Evolutionary conservation across 768 basidiomycete species (phyloP).

Genomic region (Coprinellus micaceus): DNA sequence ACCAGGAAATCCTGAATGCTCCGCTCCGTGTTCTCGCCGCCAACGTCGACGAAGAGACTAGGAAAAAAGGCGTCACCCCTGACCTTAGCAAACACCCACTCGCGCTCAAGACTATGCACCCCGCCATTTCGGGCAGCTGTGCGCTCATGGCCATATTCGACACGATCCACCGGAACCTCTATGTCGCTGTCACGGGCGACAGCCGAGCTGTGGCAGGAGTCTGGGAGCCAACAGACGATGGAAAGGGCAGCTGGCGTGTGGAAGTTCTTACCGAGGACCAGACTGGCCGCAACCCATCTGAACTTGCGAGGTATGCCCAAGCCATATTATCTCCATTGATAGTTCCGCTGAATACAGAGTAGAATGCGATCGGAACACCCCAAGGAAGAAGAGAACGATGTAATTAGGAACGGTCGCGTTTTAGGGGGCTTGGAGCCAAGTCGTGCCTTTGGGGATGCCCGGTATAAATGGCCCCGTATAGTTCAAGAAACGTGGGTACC

Average conservation of each 20-base stretch:
- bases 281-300: slow-evolving; percentile 86
- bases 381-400: slow-evolving; percentile 61
- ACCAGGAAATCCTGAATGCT: slow-evolving; percentile 75
- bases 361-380: slow-evolving; percentile 87
- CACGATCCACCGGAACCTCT: slow-evolving; percentile 74
- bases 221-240: slow-evolving; percentile 68
- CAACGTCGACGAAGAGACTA: slow-evolving; percentile 47
- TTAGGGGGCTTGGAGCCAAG: slow-evolving; percentile 86
- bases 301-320: slow-evolving; percentile 66
- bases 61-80: slow-evolving; percentile 51
- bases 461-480: slow-evolving; percentile 81
- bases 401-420: slow-evolving; percentile 77
- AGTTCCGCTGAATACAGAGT: slow-evolving; percentile 45
- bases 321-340: background rate
- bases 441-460: slow-evolving; percentile 84
- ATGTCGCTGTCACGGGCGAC: slow-evolving; percentile 91
- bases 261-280: slow-evolving; percentile 96
- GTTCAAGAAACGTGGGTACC: slow-evolving; percentile 64
- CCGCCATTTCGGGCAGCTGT: slow-evolving; percentile 89
- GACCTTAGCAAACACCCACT: slow-evolving; percentile 71
- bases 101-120: slow-evolving; percentile 67
- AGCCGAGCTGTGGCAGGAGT: slow-evolving; percentile 94
- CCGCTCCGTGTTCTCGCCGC: slow-evolving; percentile 70
- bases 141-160: slow-evolving; percentile 88
- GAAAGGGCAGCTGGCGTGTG: slow-evolving; percentile 78